Percentiles rank a stretch among this genome's conserved stretches.
Evolutionary conservation across 129 eudicot genomes (phyloP).

Genomic region (Artemisia annua): DNA sequence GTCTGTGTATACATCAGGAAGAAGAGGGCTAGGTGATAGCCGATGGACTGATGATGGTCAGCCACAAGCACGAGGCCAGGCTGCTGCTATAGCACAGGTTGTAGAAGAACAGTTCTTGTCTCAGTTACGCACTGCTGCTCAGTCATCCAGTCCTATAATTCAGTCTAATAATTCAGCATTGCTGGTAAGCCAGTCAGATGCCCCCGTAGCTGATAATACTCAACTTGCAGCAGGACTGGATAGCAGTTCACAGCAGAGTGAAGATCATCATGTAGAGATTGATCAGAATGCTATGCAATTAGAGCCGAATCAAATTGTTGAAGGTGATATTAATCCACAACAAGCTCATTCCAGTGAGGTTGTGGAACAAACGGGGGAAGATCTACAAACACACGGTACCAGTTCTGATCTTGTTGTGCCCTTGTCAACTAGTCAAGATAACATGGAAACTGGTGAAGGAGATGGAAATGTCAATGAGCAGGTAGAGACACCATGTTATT

Average conservation of each 20-base stretch:
- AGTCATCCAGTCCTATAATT: not conserved
- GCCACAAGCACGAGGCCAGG: not conserved
- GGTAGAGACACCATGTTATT: not conserved
- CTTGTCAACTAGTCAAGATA: not conserved
- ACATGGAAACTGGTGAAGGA: constrained; percentile 9
- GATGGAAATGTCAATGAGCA: constrained; percentile 2
- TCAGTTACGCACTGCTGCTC: not conserved
- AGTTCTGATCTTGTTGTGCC: not conserved
- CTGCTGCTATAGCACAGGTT: not conserved
- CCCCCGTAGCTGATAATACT: not conserved
- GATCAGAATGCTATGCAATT: not conserved
- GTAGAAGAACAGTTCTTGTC: not conserved
- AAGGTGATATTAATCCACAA: not conserved
- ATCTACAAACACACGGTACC: not conserved
- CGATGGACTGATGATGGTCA: constrained; percentile 12
- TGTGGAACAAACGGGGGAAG: constrained; percentile 4
- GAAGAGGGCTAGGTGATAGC: constrained; percentile 5
- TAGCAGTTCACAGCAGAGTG: not conserved
- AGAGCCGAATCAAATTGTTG: not conserved
- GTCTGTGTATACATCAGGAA: not conserved
- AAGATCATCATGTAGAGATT: not conserved
- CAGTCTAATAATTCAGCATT: not conserved
- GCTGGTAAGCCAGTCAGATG: not conserved
- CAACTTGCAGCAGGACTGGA: not conserved
- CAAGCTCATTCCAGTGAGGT: not conserved